phyloP scores from a whole-genome alignment of 2,329 filamentous ascomycete genomes.

The Pestalotiopsis sp. region DNA sequence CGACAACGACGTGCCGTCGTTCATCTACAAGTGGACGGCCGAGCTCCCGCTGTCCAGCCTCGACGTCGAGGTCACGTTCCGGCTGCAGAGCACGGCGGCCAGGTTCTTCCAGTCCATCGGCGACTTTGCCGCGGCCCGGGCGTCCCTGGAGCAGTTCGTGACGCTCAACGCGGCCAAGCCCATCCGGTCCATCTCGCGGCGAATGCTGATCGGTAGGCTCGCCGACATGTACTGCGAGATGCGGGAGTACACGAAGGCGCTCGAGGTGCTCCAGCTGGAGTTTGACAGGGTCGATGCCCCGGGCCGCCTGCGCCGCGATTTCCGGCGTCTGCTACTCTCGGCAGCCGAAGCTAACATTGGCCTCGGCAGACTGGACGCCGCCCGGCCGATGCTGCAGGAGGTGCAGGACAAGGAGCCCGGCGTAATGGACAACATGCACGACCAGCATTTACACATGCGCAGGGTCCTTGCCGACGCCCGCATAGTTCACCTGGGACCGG shows the following conservation, averaged over 20 bases:
- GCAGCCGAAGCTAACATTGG: neutral
- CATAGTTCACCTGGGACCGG: slow-evolving; percentile 17
- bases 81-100: slow-evolving; percentile 32
- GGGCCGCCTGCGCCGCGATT: slow-evolving; percentile 21
- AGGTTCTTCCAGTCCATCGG: slow-evolving; percentile 35
- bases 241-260: slow-evolving; percentile 22
- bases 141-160: slow-evolving; percentile 32
- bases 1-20: slow-evolving; percentile 28
- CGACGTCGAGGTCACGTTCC: slow-evolving; percentile 34
- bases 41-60: slow-evolving; percentile 29
- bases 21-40: slow-evolving; percentile 33
- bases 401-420: slow-evolving; percentile 20
- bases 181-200: slow-evolving; percentile 25
- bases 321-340: slow-evolving; percentile 25
- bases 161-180: slow-evolving; percentile 26
- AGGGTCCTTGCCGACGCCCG: slow-evolving; percentile 28
- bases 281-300: slow-evolving; percentile 18
- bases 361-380: neutral
- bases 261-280: slow-evolving; percentile 23
- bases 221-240: slow-evolving; percentile 32
- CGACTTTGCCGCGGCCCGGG: slow-evolving; percentile 29
- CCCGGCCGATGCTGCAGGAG: slow-evolving; percentile 14
- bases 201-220: slow-evolving; percentile 27
- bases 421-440: slow-evolving; percentile 30
- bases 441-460: slow-evolving; percentile 33